Evolutionary conservation across 192 early-diverging fungal species (phyloP).

Genomic region (Linnemannia hyalina): DNA sequence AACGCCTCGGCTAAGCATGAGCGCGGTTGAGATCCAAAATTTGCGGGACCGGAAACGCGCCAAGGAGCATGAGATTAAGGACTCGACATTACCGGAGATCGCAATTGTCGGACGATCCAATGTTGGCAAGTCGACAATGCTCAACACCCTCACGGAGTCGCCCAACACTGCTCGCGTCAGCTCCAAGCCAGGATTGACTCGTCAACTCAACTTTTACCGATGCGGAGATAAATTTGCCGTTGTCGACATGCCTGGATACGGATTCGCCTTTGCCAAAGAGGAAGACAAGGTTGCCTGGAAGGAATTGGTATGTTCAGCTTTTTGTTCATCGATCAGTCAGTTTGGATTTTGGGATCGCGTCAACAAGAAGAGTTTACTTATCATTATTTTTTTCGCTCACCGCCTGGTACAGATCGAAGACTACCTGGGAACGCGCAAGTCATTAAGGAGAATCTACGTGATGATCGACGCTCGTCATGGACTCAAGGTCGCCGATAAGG

Average conservation of each 20-base stretch:
- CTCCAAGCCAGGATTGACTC: slow-evolving; percentile 82
- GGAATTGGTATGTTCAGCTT: slow-evolving; percentile 61
- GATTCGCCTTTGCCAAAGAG: slow-evolving; percentile 84
- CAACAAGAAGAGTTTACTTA: background rate
- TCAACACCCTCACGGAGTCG: slow-evolving; percentile 76
- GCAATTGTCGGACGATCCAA: slow-evolving; percentile 75
- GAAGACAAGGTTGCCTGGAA: slow-evolving; percentile 66
- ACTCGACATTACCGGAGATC: slow-evolving; percentile 35
- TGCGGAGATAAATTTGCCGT: slow-evolving; percentile 72
- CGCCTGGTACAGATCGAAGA: slow-evolving; percentile 70
- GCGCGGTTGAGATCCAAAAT: slow-evolving; percentile 22
- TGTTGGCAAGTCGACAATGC: slow-evolving; percentile 84
- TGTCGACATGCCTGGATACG: slow-evolving; percentile 88
- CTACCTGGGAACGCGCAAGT: slow-evolving; percentile 69
- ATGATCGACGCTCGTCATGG: slow-evolving; percentile 85
- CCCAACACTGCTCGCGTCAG: slow-evolving; percentile 71
- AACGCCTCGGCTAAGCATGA: background rate
- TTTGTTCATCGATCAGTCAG: background rate
- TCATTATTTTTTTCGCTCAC: background rate
- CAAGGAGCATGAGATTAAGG: slow-evolving; percentile 42
- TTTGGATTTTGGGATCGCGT: background rate
- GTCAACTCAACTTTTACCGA: slow-evolving; percentile 85
- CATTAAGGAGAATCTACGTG: slow-evolving; percentile 75
- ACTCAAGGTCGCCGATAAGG: slow-evolving; percentile 66
- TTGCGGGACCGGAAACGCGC: slow-evolving; percentile 10